Evolutionary conservation across 768 basidiomycete genomes (phyloP).

Genomic region (Suillus occidentalis): DNA sequence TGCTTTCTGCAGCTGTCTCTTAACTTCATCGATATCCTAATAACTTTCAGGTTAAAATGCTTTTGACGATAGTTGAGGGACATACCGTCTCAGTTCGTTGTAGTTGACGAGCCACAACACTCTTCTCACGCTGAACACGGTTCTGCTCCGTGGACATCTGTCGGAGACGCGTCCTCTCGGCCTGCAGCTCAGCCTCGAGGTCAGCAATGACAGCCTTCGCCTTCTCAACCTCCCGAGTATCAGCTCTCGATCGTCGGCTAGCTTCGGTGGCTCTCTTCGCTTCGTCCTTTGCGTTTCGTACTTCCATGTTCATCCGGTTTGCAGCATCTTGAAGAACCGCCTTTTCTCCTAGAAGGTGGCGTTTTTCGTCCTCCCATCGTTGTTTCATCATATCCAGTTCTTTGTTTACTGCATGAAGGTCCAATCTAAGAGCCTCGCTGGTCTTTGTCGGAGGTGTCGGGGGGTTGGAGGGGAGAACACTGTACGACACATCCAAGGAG

Average conservation of each 20-base stretch:
- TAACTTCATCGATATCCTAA: conserved; percentile 81
- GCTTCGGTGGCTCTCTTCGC: conserved; percentile 51
- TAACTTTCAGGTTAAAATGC: conserved; percentile 10
- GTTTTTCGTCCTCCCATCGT: conserved; percentile 70
- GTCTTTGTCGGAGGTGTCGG: conserved; percentile 70
- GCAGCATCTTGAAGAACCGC: conserved; percentile 71
- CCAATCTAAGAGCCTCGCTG: conserved; percentile 59
- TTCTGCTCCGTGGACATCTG: conserved; percentile 63
- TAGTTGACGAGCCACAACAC: conserved; percentile 60
- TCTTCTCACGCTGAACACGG: conserved; percentile 62
- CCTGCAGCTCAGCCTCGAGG: conserved; percentile 69
- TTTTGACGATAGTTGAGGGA: background rate
- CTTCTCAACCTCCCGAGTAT: conserved; percentile 68
- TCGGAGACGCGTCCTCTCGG: conserved; percentile 67
- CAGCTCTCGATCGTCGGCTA: conserved; percentile 47
- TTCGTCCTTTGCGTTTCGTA: conserved; percentile 59
- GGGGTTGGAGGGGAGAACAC: conserved; percentile 53
- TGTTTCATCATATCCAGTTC: conserved; percentile 65
- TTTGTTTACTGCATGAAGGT: conserved; percentile 60
- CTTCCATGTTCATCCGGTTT: conserved; percentile 61
- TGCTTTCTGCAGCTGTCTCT: conserved; percentile 60
- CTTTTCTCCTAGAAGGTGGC: conserved; percentile 65
- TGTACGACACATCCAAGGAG: conserved; percentile 49
- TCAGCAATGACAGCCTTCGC: conserved; percentile 65
- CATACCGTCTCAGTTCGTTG: conserved; percentile 71